Evolutionary conservation across 768 basidiomycete species (phyloP), one percentile per base, ranked within the genome.

Genomic region (Brasilioporus rufonigricans): DNA sequence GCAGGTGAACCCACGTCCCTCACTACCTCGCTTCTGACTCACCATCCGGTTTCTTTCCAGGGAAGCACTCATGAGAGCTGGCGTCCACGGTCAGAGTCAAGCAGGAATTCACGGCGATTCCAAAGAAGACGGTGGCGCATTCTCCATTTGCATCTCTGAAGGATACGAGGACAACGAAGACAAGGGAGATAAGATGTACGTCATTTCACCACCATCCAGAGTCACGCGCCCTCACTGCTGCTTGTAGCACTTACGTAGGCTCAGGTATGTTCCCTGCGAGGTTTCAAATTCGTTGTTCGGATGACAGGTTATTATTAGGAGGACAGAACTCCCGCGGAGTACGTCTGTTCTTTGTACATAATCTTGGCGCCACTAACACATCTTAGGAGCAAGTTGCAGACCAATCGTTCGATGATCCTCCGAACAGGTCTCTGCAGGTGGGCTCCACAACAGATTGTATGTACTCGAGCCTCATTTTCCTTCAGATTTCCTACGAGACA

Each of bases 141-240:
- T 63, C 52, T 78, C 77, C 13, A 69, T 78, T 27, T 76, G 77
- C 16, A 38, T 78, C 19, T 75, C 77, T 26, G 68, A 61, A n/a
- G 74, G 73, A 12, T 78, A 78, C 45, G 71, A 74, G 43, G 77
- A 78, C 58, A 70, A 78, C 50, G 16, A 48, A 4, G 77, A 78
- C 29, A 0, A 38, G 0, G 77, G 77, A 29, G 68, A 75, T 0
- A 67, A 5, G 7, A 74, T 77, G 77, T 77, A 56, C 4, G 73
- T 57, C 52, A 23, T 31, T 19, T 36, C 27, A 1, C 21, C 18
- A 39, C 31, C 9, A 5, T 52, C 27, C 21, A 29, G 32, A 21
- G 14, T 14, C n/a, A n/a, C 21, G n/a, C 24, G 12, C 36, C 27
- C 53, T 61, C 38, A 55, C 23, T 0, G 8, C 14, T 23, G 2